Conservation (phyloP, 495 filamentous ascomycete genomes). For the Neurospora sp. region DNA sequence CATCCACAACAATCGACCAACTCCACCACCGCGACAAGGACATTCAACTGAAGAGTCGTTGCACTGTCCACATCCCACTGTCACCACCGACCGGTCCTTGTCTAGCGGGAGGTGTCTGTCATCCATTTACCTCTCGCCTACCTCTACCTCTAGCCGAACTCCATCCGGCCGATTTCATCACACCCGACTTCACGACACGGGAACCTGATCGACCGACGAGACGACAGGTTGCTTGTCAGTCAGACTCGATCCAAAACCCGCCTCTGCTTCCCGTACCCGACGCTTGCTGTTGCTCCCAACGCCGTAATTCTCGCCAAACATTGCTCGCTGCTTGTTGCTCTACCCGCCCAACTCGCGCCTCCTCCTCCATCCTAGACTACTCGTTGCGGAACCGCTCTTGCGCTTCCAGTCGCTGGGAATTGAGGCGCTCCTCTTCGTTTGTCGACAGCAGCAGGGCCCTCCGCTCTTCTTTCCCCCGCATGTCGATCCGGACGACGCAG, state of each 20-base stretch:
- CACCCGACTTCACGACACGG: neutral
- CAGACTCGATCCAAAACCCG: neutral
- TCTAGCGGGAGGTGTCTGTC: neutral
- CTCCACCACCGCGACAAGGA: neutral
- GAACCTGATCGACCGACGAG: neutral
- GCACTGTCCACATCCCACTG: neutral
- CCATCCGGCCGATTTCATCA: neutral
- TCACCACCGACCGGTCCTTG: neutral
- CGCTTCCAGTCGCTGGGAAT: neutral
- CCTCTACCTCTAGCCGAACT: neutral
- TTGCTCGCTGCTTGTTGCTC: neutral
- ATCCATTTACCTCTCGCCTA: neutral
- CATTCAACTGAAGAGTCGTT: neutral
- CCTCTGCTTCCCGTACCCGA: neutral
- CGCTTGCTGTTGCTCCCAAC: neutral
- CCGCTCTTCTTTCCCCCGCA: neutral
- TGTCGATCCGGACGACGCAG: constrained; percentile 5
- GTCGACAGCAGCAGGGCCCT: neutral
- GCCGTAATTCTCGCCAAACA: neutral
- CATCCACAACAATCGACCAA: neutral
- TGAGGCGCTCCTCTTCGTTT: neutral
- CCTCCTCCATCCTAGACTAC: neutral
- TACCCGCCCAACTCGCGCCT: neutral
- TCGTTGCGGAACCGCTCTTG: neutral
- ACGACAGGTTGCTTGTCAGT: neutral